These are phyloP conservation scores for Papiliotrema flavescens DNA, from an alignment of 1,284 basidiomycete genomes.

Conservation along the genomic window DNA sequence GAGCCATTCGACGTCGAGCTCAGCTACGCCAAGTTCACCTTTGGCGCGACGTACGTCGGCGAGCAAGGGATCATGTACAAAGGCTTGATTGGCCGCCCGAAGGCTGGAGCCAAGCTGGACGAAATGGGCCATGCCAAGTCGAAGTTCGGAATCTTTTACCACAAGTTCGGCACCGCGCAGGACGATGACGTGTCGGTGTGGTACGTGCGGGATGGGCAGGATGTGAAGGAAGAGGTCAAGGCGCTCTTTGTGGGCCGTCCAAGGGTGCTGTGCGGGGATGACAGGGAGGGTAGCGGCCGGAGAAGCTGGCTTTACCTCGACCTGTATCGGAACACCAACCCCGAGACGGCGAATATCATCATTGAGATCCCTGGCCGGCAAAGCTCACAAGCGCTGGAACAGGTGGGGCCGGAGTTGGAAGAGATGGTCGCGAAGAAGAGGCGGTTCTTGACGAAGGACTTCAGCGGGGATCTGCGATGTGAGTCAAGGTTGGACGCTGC, in stretches of 20 bases:
- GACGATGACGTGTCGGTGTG: constrained; percentile 9
- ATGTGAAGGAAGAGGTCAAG: neutral
- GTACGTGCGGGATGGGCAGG: neutral
- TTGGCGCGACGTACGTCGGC: constrained; percentile 15
- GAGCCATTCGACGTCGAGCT: constrained; percentile 11
- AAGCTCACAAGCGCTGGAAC: neutral
- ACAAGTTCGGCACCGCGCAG: constrained; percentile 2
- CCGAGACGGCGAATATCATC: constrained; percentile 15
- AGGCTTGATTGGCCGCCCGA: too few species aligned
- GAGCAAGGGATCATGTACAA: neutral
- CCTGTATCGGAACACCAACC: constrained; percentile 16
- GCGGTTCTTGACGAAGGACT: constrained; percentile 12
- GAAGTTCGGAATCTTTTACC: constrained; percentile 16
- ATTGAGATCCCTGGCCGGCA: constrained; percentile 11
- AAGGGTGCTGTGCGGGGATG: neutral
- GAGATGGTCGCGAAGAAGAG: constrained; percentile 1
- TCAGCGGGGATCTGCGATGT: constrained; percentile 16
- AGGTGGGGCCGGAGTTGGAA: neutral
- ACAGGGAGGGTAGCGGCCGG: neutral
- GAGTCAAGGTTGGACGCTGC: neutral
- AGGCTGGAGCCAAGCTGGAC: too few species aligned
- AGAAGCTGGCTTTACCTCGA: constrained; percentile 11
- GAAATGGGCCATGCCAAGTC: constrained; percentile 3
- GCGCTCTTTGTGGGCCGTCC: neutral
- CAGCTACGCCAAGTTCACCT: constrained; percentile 17